Evolutionary conservation across 2,329 filamentous ascomycete species (phyloP).

Genomic region (Cyphellophora attinorum): DNA sequence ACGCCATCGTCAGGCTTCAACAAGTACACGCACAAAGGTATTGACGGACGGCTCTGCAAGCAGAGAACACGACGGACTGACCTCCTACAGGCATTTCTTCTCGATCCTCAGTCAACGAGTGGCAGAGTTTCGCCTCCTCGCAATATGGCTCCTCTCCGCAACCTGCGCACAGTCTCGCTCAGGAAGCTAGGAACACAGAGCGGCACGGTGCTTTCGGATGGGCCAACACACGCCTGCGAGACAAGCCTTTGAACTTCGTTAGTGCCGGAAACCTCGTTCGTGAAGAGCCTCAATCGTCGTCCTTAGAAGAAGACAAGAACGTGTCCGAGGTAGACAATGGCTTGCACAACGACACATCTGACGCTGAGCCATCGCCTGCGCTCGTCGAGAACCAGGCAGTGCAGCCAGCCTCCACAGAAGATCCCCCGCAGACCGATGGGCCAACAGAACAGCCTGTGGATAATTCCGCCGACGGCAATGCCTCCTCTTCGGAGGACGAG

Average conservation of each 20-base stretch:
- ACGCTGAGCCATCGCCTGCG: not conserved
- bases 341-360: no score
- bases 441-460: not conserved
- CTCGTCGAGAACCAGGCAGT: not conserved
- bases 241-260: conserved; percentile 50
- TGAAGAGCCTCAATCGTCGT: conserved; percentile 14
- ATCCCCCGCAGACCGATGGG: not conserved
- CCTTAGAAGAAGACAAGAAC: not conserved
- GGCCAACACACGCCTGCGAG: conserved; percentile 42
- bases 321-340: no score
- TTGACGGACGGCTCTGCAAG: no score
- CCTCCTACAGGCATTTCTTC: not conserved
- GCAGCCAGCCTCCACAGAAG: not conserved
- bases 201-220: conserved; percentile 35
- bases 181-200: conserved; percentile 51
- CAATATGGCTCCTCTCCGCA: conserved; percentile 1
- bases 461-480: not conserved
- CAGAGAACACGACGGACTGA: no score
- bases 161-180: conserved; percentile 37
- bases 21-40: no score
- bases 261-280: conserved; percentile 44
- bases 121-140: conserved; percentile 4
- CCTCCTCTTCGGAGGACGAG: not conserved
- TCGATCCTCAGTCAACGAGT: conserved; percentile 1
- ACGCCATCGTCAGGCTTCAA: no score